These are phyloP conservation scores for Podospora pseudoanserina DNA, from an alignment of 495 filamentous ascomycete genomes.

Conservation along the genomic window DNA sequence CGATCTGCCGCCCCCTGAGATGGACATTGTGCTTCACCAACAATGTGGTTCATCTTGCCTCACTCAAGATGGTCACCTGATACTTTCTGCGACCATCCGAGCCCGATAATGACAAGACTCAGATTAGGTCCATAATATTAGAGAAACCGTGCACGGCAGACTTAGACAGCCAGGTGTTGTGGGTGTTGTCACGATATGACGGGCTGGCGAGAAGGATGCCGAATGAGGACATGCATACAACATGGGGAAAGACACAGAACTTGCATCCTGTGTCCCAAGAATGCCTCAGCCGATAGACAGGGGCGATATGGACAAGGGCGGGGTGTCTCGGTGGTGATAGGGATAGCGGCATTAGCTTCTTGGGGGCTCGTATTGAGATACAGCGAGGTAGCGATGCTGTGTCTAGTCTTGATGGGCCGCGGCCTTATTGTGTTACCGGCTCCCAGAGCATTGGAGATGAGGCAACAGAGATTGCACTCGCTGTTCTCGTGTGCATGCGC, in stretches of 20 bases:
- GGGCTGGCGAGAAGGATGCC: constrained; percentile 2
- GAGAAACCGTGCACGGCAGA: constrained; percentile 4
- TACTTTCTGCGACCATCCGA: neutral
- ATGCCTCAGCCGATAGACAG: constrained; percentile 5
- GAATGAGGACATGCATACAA: constrained; percentile 9
- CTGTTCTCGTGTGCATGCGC: constrained; percentile 12
- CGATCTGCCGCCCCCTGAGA: neutral
- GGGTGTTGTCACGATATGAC: neutral
- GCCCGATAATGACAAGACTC: constrained; percentile 1
- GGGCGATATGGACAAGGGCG: constrained; percentile 1
- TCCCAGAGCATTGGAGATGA: neutral
- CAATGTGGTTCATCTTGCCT: neutral
- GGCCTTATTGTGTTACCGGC: constrained; percentile 2
- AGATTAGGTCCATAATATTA: neutral
- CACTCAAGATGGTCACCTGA: neutral
- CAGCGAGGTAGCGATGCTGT: neutral
- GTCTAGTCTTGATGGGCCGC: constrained; percentile 8
- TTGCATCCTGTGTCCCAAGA: neutral
- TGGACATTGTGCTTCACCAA: neutral
- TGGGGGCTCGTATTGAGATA: constrained; percentile 19
- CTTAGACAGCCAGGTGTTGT: neutral
- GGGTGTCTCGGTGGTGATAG: neutral
- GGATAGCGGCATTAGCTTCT: constrained; percentile 14
- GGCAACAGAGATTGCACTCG: constrained; percentile 2
- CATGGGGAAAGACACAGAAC: neutral